Percentiles rank a stretch among this genome's conserved stretches.
phyloP scores from a whole-genome alignment of 768 basidiomycete genomes.

The Rubroboletus satanas region DNA sequence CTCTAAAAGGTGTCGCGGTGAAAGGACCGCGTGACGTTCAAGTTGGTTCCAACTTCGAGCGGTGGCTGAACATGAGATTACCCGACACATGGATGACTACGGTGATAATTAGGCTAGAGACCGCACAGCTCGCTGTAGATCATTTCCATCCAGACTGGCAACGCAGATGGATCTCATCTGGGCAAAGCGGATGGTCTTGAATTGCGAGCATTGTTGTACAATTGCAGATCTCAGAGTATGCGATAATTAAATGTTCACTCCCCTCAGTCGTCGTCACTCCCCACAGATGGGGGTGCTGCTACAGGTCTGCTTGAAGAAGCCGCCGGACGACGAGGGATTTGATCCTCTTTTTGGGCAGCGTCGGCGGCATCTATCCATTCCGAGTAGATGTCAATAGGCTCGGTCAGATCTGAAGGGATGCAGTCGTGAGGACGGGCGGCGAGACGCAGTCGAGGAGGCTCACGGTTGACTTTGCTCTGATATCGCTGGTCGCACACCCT shows the following conservation, averaged over 20 bases:
- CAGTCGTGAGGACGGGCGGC: conserved; percentile 11
- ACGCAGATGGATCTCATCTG: not conserved
- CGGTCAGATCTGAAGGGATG: conserved; percentile 64
- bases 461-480: conserved; percentile 85
- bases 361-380: conserved; percentile 91
- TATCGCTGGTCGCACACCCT: conserved; percentile 84
- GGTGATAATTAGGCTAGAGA: not conserved
- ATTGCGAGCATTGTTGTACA: conserved; percentile 23
- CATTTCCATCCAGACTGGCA: conserved; percentile 6
- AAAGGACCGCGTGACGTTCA: conserved; percentile 16
- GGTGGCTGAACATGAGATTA: conserved; percentile 28
- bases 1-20: conserved; percentile 13
- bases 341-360: conserved; percentile 67
- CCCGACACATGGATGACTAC: not conserved
- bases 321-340: conserved; percentile 47
- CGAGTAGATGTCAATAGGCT: conserved; percentile 85
- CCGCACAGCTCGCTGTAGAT: conserved; percentile 1
- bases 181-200: not conserved
- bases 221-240: conserved; percentile 4
- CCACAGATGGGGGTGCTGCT: conserved; percentile 35
- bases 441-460: conserved; percentile 24
- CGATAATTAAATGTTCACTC: conserved; percentile 1
- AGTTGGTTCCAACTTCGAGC: conserved; percentile 16
- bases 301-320: conserved; percentile 46
- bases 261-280: conserved; percentile 44